Evolutionary conservation across 495 filamentous ascomycete genomes (phyloP), one percentile per base, ranked within the genome.

Genomic region (Penicillium fimorum): DNA sequence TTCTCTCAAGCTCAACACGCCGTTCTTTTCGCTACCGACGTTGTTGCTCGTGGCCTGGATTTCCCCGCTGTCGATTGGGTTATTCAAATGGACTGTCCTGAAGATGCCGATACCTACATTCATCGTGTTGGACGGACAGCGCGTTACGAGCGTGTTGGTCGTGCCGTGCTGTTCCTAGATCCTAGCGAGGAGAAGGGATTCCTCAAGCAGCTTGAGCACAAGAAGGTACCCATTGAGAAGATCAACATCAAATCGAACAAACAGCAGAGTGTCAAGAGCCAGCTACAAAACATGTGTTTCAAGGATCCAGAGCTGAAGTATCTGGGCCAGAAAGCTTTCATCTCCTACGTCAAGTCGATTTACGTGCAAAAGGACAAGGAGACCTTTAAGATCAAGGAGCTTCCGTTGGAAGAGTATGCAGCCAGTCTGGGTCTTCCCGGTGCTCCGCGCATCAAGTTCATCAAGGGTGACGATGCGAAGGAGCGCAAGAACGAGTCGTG

Each of bases 1-100:
- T 99, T 96, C 67, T 82, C 88, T 0, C 77, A 85, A 11, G 79
- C 92, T 2, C 88, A 92, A 62, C 79, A 88, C 41, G 84, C 86
- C 4, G 96, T 95, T 62, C 81, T 99, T 1, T 96, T 99, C 64
- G 90, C 93, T 1, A 99, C 94, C 0, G 94, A 98, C 67, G 90
- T 98, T 30, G 90, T 92, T 33, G 94, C 94, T 0, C 82, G 94
- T 61, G 94, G 94, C 51, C 79, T 98, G 9, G 94, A 98, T 68
- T 97, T 98, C 68, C 94, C 94, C 0, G 90, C 92, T 12, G 92
- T 98, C 1, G 94, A 97, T 69, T 98, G 94, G 92, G 94, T 98
- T 10, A 86, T 97, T 44, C 94, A 98, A 65, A 71, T 91, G 27
- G 94, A 98, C 69, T 96, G 91, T 57, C 94, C 94, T 0, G 94